Evolutionary conservation across 176 grass and related monocot species (phyloP).

Genomic region (Coix lacrymajobi): DNA sequence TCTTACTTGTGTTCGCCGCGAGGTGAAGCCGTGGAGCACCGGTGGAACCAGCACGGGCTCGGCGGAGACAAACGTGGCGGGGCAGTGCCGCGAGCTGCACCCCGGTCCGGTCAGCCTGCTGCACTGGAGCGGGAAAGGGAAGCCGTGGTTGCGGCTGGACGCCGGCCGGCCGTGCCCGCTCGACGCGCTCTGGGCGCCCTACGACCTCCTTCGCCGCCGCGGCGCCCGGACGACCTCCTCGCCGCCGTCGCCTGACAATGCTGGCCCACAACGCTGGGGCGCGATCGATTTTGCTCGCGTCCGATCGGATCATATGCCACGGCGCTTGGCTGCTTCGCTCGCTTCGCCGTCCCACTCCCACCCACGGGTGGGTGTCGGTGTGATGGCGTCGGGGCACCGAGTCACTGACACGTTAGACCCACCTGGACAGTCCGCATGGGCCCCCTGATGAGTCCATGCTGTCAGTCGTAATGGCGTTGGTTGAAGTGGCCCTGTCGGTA

Average conservation of each 20-base stretch:
- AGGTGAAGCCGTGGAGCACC: conserved; percentile 88
- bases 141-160: conserved; percentile 92
- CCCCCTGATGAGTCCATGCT: background rate
- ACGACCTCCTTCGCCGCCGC: conserved; percentile 68
- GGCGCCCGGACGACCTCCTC: conserved; percentile 79
- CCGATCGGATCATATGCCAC: conserved; percentile 11
- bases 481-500: conserved; percentile 4
- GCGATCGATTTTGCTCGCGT: conserved; percentile 14
- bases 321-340: conserved; percentile 6
- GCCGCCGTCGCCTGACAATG: conserved; percentile 47
- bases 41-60: conserved; percentile 99
- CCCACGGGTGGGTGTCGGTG: conserved; percentile 11
- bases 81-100: conserved; percentile 82
- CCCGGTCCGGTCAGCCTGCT: conserved; percentile 87
- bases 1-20: conserved; percentile 86
- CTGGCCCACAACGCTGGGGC: conserved; percentile 7
- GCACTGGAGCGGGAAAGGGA: conserved; percentile 99
- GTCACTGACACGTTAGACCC: conserved; percentile 13
- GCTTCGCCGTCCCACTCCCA: conserved; percentile 23
- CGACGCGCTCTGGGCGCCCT: conserved; percentile 85
- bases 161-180: conserved; percentile 71
- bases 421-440: background rate
- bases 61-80: conserved; percentile 89
- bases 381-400: conserved; percentile 10
- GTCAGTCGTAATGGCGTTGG: conserved; percentile 12